Base-by-base conservation (phyloP, 2,329 filamentous ascomycete species). In the Neofusicoccum umdonicola region DNA sequence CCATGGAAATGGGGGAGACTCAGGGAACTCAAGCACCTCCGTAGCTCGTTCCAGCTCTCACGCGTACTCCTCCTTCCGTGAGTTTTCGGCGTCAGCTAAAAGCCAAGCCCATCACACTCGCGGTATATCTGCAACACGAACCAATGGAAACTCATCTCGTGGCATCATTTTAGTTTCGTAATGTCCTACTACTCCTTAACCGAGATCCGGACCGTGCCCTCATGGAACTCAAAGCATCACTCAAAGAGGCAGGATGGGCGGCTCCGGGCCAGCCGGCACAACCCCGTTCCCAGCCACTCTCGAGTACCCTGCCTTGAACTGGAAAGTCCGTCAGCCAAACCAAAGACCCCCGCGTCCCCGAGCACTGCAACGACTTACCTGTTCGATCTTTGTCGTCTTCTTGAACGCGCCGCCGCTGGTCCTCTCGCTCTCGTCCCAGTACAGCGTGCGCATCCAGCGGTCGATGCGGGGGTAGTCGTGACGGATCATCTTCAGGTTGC, bases 401-500 rank as follows among this genome's bases (percentile, higher is more conserved):
- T 69, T 72, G 62, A 76, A 77, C 0, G 67, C 71, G 4, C 72
- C 74, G 39, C 71, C 69, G 11, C 63, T 62, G 0, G 70, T 74
- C 62, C 72, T 69, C 13, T 70, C 67, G 1, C 71, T 69, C 17
- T 72, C 71, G 13, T 64, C 62, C 62, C 79, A 83, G 66, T 83
- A 83, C 31, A 83, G 67, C 27, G 74, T 75, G 64, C 80, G 72
- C 67, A 82, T 71, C 82, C 82, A 83, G 35, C 74, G 73, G 66
- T 82, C 76, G 34, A 84, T 72, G 1, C 72, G 70, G 42, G 80
- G 81, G 67, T 87, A 89, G 69, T 88, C 85, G 68, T 87, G 81
- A 3, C 87, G 79, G 65, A 90, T 86, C 70, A 84, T 87, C 69
- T 83, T 86, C 17, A 88, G 70, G 66, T 89, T 90, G 69, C 87